Conservation (phyloP, 2,329 filamentous ascomycete genomes). For the Juglanconis sp. region DNA sequence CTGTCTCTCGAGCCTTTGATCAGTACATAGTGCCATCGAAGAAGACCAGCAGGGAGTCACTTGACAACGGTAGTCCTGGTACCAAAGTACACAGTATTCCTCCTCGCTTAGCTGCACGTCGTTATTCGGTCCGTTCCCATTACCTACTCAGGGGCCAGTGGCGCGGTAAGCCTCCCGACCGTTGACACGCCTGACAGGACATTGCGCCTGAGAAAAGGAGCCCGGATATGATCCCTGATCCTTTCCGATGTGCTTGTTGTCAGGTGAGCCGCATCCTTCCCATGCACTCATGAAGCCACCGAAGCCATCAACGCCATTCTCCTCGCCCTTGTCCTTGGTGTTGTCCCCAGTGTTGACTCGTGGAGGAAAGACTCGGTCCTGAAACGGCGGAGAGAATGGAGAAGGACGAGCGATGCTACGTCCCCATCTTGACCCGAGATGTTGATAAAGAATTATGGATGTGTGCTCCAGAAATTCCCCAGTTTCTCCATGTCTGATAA, state of each 20-base stretch:
- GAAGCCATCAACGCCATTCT: not conserved
- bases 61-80: not conserved
- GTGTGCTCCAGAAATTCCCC: not conserved
- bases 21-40: too few relatives aligned
- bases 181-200: not conserved
- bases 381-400: not conserved
- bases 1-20: too few relatives aligned
- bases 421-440: not conserved
- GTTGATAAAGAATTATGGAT: too few relatives aligned
- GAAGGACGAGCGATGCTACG: not conserved
- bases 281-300: conserved; percentile 5
- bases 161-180: not conserved
- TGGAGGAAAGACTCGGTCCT: not conserved
- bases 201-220: too few relatives aligned
- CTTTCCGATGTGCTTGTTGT: not conserved
- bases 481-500: not conserved
- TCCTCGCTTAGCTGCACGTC: not conserved
- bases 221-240: not conserved
- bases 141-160: not conserved
- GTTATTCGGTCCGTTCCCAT: not conserved
- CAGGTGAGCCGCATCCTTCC: too few relatives aligned
- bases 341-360: too few relatives aligned
- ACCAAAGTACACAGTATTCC: not conserved
- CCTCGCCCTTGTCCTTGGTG: too few relatives aligned
- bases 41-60: not conserved